Evolutionary conservation across 371 early-diverging fungal species (phyloP), one percentile per base, ranked within the genome.

Genomic region (Mortierella sp.): DNA sequence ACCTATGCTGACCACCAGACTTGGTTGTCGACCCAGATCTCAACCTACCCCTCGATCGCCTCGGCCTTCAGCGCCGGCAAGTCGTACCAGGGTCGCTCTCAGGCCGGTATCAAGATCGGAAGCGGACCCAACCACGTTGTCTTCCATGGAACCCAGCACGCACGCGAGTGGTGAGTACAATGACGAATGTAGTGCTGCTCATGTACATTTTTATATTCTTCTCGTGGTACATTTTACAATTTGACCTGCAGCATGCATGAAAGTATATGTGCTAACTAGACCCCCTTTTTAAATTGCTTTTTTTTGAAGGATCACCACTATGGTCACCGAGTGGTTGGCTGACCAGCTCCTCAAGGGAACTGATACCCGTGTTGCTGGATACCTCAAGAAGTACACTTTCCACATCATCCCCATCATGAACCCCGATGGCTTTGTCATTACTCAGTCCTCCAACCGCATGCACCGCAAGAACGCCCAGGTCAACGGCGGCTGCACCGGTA

Each of bases 341-440:
- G 69, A 81, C 61, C 77, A 86, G 67, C 75, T 86, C 40, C 28
- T 86, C 43, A 79, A 43, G 61, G 86, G 86, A 26, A 76, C 86
- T n/a, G 86, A 86, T 43, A 46, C 82, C 2, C 82, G 82, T 64
- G 82, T 86, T 19, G 77, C 79, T 19, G 86, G 82, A 31, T 86
- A 86, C 82, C 55, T 86, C 72, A 64, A 31, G 34, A 86, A 79
- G 80, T 86, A 74, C 77, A 86, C 82, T 24, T 82, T 86, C 77
- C 82, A 86, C 75, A 75, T 86, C 55, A 76, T 86, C 48, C 94
- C 94, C 14, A 75, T 93, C 46, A 89, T 91, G 85, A 93, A 93
- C 85, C 90, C 91, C 26, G 94, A 93, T 75, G 94, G 94, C 13
- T 93, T 91, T 74, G 90, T 88, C 55, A 89, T 89, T 80, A 87